Percentiles rank a stretch among this genome's conserved stretches.
These are phyloP conservation scores for Pezizomycotina sp. DNA, from an alignment of 2,329 filamentous ascomycete species.

Conservation along the genomic window DNA sequence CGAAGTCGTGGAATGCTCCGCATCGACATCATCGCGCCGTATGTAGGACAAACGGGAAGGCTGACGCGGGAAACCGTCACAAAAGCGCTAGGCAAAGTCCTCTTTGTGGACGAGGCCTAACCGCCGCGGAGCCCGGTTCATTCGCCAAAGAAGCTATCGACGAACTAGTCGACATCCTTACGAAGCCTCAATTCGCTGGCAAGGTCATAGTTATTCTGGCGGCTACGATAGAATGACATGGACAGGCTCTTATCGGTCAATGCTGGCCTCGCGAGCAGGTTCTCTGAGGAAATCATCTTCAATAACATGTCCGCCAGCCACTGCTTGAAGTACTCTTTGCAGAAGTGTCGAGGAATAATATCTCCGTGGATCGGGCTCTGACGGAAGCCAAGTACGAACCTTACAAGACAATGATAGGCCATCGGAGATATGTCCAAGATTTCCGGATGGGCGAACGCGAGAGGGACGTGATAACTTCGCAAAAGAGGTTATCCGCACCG, in stretches of 20 bases:
- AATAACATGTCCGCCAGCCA: conserved; percentile 31
- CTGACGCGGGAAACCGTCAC: conserved; percentile 47
- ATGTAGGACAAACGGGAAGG: conserved; percentile 51
- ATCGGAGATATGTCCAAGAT: too few species aligned
- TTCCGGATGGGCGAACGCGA: too few species aligned
- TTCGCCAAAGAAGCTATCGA: conserved; percentile 44
- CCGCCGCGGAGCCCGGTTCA: conserved; percentile 39
- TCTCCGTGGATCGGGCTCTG: too few species aligned
- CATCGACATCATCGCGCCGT: conserved; percentile 54
- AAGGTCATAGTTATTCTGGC: conserved; percentile 53
- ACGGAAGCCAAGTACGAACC: too few species aligned
- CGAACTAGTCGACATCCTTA: conserved; percentile 38
- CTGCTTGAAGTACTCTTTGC: too few species aligned
- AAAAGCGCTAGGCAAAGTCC: conserved; percentile 44
- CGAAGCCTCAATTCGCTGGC: conserved; percentile 40
- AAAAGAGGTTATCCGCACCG: too few species aligned
- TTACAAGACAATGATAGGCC: too few species aligned
- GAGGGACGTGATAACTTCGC: too few species aligned
- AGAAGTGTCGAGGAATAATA: too few species aligned
- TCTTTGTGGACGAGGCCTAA: conserved; percentile 61
- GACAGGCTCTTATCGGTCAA: conserved; percentile 46
- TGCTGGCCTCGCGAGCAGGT: conserved; percentile 46
- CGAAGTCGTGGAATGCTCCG: conserved; percentile 49
- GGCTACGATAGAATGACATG: conserved; percentile 60
- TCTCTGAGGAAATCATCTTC: conserved; percentile 46